These are phyloP conservation scores for Suillus hirtellus DNA, from an alignment of 768 basidiomycete genomes.

Conservation along the genomic window DNA sequence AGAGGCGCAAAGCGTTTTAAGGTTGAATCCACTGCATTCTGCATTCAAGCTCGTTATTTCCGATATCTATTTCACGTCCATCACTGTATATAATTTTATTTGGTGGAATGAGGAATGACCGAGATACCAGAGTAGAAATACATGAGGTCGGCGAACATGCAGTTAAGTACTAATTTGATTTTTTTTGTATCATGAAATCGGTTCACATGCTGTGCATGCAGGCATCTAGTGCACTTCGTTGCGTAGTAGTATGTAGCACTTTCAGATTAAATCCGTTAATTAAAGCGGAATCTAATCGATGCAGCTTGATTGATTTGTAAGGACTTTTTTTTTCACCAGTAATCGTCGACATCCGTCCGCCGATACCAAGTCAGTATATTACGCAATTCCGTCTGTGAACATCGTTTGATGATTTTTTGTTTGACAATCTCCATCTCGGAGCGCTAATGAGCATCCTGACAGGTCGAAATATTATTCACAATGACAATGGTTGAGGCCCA, in stretches of 20 bases:
- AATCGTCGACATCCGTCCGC: no score
- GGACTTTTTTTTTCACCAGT: not conserved
- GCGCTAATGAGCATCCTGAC: not conserved
- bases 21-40: not conserved
- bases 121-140: not conserved
- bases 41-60: slow-evolving; percentile 1
- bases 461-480: not conserved
- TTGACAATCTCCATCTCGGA: not conserved
- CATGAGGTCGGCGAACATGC: not conserved
- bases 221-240: not conserved
- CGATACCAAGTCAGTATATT: not conserved
- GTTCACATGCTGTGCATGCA: not conserved
- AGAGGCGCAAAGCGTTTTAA: slow-evolving; percentile 1
- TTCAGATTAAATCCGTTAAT: not conserved
- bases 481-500: not conserved
- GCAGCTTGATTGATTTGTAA: not conserved
- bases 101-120: not conserved
- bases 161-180: slow-evolving; percentile 6
- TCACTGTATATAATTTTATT: slow-evolving; percentile 1
- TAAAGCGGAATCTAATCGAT: not conserved
- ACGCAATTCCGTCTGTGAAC: not conserved
- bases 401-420: not conserved
- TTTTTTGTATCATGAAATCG: not conserved
- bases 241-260: not conserved
- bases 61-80: slow-evolving; percentile 8